Percentiles rank a stretch among this genome's conserved stretches.
These are phyloP conservation scores for Microdochium nivale DNA, from an alignment of 2,329 filamentous ascomycete genomes.

Conservation along the genomic window DNA sequence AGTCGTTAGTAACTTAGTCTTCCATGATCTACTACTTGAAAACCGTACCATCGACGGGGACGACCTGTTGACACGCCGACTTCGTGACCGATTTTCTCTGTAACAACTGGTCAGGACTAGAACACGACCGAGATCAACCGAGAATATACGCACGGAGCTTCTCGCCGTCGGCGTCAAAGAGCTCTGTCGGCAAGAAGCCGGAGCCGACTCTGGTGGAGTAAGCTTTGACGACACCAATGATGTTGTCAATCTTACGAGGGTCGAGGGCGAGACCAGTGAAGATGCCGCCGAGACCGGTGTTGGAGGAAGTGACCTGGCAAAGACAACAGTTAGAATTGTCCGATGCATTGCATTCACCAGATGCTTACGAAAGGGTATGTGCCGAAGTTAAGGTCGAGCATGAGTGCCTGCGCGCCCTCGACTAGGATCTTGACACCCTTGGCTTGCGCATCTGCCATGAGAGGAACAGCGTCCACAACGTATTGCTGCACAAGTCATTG, in stretches of 20 bases:
- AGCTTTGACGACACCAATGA: conserved; percentile 58
- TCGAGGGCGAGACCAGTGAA: conserved; percentile 49
- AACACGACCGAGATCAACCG: neutral
- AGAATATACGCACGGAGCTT: neutral
- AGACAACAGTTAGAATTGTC: neutral
- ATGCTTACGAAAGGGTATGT: conserved; percentile 51
- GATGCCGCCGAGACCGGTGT: conserved; percentile 48
- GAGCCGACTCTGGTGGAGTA: conserved; percentile 25
- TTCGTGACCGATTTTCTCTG: conserved; percentile 2
- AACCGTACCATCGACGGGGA: conserved; percentile 7
- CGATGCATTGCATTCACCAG: conserved; percentile 1
- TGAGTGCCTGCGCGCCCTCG: conserved; percentile 51
- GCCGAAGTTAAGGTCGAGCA: conserved; percentile 50
- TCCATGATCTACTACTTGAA: conserved; percentile 11
- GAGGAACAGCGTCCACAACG: conserved; percentile 57
- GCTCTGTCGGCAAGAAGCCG: conserved; percentile 1
- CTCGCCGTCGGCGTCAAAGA: neutral
- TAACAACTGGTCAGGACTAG: neutral
- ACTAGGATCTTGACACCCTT: conserved; percentile 49
- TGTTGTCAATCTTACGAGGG: conserved; percentile 43
- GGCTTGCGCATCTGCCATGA: conserved; percentile 52
- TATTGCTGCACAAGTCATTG: conserved; percentile 25
- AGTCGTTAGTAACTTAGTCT: conserved; percentile 3
- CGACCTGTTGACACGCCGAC: conserved; percentile 1
- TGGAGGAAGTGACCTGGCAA: conserved; percentile 45